These are phyloP conservation scores for Paramarasmius palmivorus DNA, from an alignment of 1,284 basidiomycete genomes.

Conservation along the genomic window DNA sequence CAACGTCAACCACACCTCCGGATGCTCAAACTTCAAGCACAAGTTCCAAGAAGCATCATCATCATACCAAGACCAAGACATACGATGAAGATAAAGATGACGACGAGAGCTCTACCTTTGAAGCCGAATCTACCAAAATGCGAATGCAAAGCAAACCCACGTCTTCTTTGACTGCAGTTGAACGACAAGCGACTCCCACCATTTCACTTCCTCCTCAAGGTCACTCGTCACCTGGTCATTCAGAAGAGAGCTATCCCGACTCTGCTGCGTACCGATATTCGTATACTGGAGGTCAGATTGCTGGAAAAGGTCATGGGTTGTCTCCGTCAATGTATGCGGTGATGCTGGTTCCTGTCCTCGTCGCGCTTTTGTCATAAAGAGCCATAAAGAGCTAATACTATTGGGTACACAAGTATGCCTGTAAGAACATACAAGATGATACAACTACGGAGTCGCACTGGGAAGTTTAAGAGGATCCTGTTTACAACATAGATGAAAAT, in stretches of 20 bases:
- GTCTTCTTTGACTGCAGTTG: not conserved
- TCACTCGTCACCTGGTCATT: not conserved
- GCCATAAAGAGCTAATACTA: too few relatives aligned
- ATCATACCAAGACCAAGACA: too few relatives aligned
- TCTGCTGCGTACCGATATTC: not conserved
- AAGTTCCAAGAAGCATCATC: not conserved
- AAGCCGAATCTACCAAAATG: not conserved
- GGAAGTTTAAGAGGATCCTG: too few relatives aligned
- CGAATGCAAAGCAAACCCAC: slow-evolving; percentile 5
- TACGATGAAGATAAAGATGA: too few relatives aligned
- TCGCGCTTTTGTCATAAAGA: too few relatives aligned
- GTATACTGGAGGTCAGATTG: not conserved
- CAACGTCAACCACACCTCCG: not conserved
- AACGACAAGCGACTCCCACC: slow-evolving; percentile 13
- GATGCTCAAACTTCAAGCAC: not conserved
- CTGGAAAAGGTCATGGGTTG: too few relatives aligned
- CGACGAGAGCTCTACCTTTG: not conserved
- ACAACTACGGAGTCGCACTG: too few relatives aligned
- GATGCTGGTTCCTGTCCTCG: too few relatives aligned
- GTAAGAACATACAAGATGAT: too few relatives aligned
- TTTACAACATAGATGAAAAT: slow-evolving; percentile 3
- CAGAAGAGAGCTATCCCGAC: not conserved
- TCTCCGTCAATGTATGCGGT: too few relatives aligned
- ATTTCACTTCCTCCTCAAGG: slow-evolving; percentile 8
- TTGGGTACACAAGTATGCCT: too few relatives aligned